A percentile compares a stretch with the other conserved stretches of the same genome.
Evolutionary conservation across 257 asterid species (phyloP).

Genomic region (Eustoma russellianum): DNA sequence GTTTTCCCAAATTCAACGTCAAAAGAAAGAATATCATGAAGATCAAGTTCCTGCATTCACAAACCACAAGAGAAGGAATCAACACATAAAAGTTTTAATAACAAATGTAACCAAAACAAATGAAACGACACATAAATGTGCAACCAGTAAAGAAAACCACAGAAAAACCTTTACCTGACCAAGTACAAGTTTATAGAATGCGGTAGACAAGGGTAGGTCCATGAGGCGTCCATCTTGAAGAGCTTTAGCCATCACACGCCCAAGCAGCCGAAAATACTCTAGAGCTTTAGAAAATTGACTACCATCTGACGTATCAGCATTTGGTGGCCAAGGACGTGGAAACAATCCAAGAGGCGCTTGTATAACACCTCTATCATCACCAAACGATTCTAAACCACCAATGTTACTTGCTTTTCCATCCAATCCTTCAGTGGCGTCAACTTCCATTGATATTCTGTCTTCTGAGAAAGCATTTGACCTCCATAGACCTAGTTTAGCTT

Average conservation of each 20-base stretch:
- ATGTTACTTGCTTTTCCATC: slow-evolving; percentile 16
- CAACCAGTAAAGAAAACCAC: neutral
- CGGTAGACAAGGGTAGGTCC: slow-evolving; percentile 80
- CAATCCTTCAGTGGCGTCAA: slow-evolving; percentile 28
- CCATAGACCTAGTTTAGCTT: slow-evolving; percentile 85
- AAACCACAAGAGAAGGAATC: neutral
- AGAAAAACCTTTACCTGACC: slow-evolving; percentile 54
- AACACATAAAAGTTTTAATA: neutral
- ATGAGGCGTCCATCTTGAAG: slow-evolving; percentile 98
- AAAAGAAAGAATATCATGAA: slow-evolving; percentile 74
- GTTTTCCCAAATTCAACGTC: slow-evolving; percentile 77
- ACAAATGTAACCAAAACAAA: neutral
- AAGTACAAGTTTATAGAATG: slow-evolving; percentile 80
- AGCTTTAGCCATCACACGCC: slow-evolving; percentile 95
- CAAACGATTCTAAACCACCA: slow-evolving; percentile 13
- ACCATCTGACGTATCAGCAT: slow-evolving; percentile 55
- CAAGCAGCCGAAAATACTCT: slow-evolving; percentile 76
- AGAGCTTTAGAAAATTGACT: slow-evolving; percentile 53
- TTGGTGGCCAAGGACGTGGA: slow-evolving; percentile 84
- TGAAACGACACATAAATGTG: neutral
- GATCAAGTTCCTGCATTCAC: slow-evolving; percentile 70
- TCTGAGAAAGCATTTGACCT: slow-evolving; percentile 36
- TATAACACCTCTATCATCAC: slow-evolving; percentile 42
- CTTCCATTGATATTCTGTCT: slow-evolving; percentile 43
- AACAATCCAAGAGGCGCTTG: slow-evolving; percentile 88